Evolutionary conservation across 2,329 filamentous ascomycete genomes (phyloP).

Genomic region (Scytalidium sp.): DNA sequence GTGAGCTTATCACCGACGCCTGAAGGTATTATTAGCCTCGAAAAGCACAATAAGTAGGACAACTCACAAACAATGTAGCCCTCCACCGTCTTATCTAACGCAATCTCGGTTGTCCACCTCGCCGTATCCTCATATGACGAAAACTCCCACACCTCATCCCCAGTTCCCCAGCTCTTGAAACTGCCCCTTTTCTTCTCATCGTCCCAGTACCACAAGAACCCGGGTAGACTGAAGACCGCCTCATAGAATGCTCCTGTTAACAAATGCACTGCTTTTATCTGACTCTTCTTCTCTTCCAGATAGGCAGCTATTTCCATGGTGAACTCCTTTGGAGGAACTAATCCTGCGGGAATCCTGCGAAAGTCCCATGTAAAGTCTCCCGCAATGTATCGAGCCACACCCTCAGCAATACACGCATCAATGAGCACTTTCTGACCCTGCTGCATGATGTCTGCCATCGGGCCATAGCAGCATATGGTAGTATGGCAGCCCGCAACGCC

Average conservation of each 20-base stretch:
- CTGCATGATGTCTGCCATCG: slow-evolving; percentile 27
- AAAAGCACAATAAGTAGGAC: too few relatives aligned
- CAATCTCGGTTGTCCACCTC: slow-evolving; percentile 30
- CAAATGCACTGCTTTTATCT: slow-evolving; percentile 36
- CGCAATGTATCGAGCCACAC: slow-evolving; percentile 35
- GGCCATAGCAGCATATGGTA: slow-evolving; percentile 5
- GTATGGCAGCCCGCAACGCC: slow-evolving; percentile 1
- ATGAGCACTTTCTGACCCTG: slow-evolving; percentile 38
- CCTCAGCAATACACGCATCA: slow-evolving; percentile 32
- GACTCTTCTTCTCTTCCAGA: slow-evolving; percentile 32
- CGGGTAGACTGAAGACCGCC: slow-evolving; percentile 21
- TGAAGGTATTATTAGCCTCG: too few relatives aligned
- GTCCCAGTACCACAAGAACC: slow-evolving; percentile 27
- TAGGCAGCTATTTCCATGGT: slow-evolving; percentile 36
- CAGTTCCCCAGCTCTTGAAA: slow-evolving; percentile 33
- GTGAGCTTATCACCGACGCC: too few relatives aligned
- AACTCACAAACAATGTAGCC: slow-evolving; percentile 23
- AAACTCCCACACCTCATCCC: slow-evolving; percentile 33
- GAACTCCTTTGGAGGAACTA: slow-evolving; percentile 35
- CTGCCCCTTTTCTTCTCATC: slow-evolving; percentile 17
- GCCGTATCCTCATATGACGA: slow-evolving; percentile 36
- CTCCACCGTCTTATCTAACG: slow-evolving; percentile 18
- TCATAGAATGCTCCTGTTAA: slow-evolving; percentile 38
- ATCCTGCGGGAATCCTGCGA: slow-evolving; percentile 32
- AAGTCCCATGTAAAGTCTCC: slow-evolving; percentile 38